Base-by-base conservation (phyloP, 306 rosid genomes). In the Malus orientalis region DNA sequence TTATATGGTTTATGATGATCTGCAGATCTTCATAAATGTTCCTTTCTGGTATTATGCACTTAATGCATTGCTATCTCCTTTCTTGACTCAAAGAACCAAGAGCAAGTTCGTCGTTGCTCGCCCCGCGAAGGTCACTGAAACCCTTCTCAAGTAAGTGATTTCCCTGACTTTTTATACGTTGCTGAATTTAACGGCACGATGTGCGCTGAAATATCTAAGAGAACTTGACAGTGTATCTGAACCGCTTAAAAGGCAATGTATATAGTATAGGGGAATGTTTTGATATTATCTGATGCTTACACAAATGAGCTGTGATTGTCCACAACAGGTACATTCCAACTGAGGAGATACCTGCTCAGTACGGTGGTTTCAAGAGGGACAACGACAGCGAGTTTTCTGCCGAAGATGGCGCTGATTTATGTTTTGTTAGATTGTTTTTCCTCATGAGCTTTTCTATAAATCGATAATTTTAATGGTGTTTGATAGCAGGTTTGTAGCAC, bases 41-140 rank as follows among this genome's bases (percentile, higher is more conserved):
- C 98, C 98, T 1, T 92, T 91, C 84, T 95, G 98, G 98, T 95
- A 89, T 83, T 95, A 89, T 40, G 97, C 98, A 49, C 83, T 95
- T 61, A 89, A 87, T 60, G 88, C 95, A 61, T 76, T 93, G 25
- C 67, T 93, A 47, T 84, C 91, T 62, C 88, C 98, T 33, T 93
- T 93, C 87, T 76, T 93, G 67, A 93, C 98, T 15, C 97, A 89
- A 80, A 84, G 98, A 88, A 93, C 93, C 40, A 93, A 83, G 83
- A 86, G 89, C 89, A 86, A 86, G 65, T 74, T 86, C n/a, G 89
- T 86, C 5, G 70, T 83, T 47, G 89, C 89, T 75, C 85, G 89
- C 23, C 89, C 89, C 1, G 81, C 85, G 2, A 83, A 82, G 67
- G 84, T 80, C 44, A 71, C 87, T 1, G 89, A 86, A 74, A 86